A percentile compares a stretch with the other conserved stretches of the same genome.
Evolutionary conservation across 1,139 yeast genomes (phyloP).

Genomic region (Candida pseudoviswanathii): DNA sequence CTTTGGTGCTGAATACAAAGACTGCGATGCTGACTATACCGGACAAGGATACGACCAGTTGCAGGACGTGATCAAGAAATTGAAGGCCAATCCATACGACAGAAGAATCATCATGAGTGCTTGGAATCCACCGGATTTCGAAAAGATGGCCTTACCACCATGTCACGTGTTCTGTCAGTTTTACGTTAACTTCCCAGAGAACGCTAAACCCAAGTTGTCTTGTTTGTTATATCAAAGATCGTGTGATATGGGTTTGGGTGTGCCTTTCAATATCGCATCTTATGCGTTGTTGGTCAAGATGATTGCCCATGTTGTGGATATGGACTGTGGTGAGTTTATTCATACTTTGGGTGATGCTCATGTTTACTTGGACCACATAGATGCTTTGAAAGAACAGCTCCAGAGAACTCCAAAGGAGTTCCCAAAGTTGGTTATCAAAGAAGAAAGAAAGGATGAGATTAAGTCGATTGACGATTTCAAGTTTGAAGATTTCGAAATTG

Average conservation of each 20-base stretch:
- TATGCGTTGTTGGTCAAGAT: constrained; percentile 88
- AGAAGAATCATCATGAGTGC: constrained; percentile 93
- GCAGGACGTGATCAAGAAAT: constrained; percentile 72
- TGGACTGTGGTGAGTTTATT: constrained; percentile 93
- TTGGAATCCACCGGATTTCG: constrained; percentile 97
- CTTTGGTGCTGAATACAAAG: constrained; percentile 88
- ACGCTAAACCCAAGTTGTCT: constrained; percentile 63
- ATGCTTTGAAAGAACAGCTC: constrained; percentile 81
- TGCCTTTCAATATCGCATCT: constrained; percentile 96
- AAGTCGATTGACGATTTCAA: constrained; percentile 81
- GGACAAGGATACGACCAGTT: constrained; percentile 93
- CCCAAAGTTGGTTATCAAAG: constrained; percentile 73
- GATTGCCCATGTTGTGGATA: constrained; percentile 92
- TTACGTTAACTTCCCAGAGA: constrained; percentile 75
- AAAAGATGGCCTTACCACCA: constrained; percentile 95
- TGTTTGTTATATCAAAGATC: constrained; percentile 94
- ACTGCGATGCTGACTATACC: constrained; percentile 83
- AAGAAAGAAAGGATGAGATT: constrained; percentile 52
- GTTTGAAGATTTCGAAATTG: constrained; percentile 82
- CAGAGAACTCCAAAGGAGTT: constrained; percentile 72
- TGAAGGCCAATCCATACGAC: constrained; percentile 89
- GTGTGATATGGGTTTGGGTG: constrained; percentile 99
- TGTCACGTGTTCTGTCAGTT: constrained; percentile 97
- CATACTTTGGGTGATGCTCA: constrained; percentile 98
- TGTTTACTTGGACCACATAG: constrained; percentile 89